A percentile compares a stretch with the other conserved stretches of the same genome.
Conservation (phyloP, 345 rosid species). For the Toxicodendron radicans region DNA sequence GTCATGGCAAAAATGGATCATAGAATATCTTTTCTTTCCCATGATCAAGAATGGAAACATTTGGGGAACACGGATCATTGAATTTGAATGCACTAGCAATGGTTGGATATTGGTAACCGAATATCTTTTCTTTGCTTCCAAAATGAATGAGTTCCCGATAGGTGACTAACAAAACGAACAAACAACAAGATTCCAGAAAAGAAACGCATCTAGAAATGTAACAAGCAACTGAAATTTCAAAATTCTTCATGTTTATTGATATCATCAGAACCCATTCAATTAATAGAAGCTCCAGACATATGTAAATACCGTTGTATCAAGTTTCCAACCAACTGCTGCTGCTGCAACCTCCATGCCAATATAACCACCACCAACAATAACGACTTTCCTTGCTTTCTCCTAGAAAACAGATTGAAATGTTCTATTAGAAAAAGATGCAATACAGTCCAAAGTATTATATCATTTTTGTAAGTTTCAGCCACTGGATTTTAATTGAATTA, state of each 20-base stretch:
- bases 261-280: neutral
- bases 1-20: neutral
- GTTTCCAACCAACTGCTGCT: slow-evolving; percentile 91
- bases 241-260: too few species aligned
- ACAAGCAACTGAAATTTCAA: too few species aligned
- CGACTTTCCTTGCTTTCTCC: slow-evolving; percentile 80
- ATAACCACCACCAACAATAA: slow-evolving; percentile 93
- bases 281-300: neutral
- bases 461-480: neutral
- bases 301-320: slow-evolving; percentile 72
- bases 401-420: slow-evolving; percentile 26
- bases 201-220: too few species aligned
- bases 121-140: neutral
- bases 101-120: too few species aligned
- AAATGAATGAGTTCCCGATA: neutral
- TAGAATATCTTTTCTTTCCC: neutral
- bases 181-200: neutral
- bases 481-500: neutral
- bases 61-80: neutral
- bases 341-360: slow-evolving; percentile 99
- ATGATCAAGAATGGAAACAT: neutral
- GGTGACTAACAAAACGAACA: neutral
- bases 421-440: too few species aligned
- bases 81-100: too few species aligned
- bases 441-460: too few species aligned